Conservation (phyloP, 2,329 filamentous ascomycete genomes). For the Fusarium neocosmosporiellum region DNA sequence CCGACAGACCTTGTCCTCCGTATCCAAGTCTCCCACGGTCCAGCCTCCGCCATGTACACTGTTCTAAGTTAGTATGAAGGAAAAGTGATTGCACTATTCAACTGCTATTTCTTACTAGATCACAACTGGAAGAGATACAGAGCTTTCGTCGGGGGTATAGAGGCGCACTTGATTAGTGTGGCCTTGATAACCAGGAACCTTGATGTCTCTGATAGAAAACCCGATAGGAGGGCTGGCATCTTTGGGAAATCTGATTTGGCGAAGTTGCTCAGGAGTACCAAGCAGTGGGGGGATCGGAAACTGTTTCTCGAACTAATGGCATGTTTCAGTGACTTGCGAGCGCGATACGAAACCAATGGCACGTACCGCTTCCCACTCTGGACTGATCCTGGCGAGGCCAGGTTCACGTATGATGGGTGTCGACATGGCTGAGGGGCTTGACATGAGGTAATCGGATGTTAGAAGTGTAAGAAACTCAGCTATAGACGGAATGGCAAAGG, state of each 20-base stretch:
- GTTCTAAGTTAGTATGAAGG: neutral
- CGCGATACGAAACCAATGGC: neutral
- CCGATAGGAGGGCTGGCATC: neutral
- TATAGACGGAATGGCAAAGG: too few species aligned
- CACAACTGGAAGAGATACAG: neutral
- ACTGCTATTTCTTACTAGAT: neutral
- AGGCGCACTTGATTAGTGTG: neutral
- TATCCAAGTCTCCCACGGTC: neutral
- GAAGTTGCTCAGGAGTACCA: neutral
- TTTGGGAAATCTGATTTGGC: neutral
- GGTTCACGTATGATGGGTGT: neutral
- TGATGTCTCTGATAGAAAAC: neutral
- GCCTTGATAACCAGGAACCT: neutral
- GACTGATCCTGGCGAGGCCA: neutral
- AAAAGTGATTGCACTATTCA: neutral
- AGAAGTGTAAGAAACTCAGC: neutral
- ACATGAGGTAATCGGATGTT: neutral
- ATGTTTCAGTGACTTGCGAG: neutral
- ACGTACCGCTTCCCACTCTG: neutral
- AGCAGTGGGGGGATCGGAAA: neutral
- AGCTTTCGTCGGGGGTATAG: neutral
- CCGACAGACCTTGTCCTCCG: neutral
- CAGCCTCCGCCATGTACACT: slow-evolving; percentile 4
- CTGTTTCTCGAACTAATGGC: neutral
- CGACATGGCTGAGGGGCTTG: neutral